These are phyloP conservation scores for Colletotrichum euphorbiae DNA, from an alignment of 2,329 filamentous ascomycete species.

Conservation along the genomic window DNA sequence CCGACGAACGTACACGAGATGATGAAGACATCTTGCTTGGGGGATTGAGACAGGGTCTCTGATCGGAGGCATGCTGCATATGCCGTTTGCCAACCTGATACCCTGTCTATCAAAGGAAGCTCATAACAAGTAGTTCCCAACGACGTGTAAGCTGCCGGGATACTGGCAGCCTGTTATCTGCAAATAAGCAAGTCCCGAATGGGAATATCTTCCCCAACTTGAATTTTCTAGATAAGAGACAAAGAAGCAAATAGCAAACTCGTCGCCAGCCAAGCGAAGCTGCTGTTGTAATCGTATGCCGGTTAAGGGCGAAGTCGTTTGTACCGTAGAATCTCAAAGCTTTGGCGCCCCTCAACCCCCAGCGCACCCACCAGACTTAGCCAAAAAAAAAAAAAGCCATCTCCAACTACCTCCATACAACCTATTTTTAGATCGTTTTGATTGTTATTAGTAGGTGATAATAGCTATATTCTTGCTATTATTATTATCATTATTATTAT, in stretches of 20 bases:
- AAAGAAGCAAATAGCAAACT: conserved; percentile 23
- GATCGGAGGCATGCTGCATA: conserved; percentile 34
- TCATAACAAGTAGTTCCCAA: neutral
- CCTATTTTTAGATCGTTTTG: no score
- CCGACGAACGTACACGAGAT: neutral
- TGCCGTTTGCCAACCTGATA: conserved; percentile 19
- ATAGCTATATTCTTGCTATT: no score
- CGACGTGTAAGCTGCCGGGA: neutral
- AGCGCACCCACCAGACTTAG: no score
- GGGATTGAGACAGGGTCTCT: conserved; percentile 25
- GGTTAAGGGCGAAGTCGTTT: neutral
- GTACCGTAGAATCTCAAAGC: no score
- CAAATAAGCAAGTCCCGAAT: conserved; percentile 25
- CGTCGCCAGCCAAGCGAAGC: conserved; percentile 5
- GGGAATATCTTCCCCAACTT: conserved; percentile 6
- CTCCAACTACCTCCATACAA: no score
- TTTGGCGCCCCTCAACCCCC: no score
- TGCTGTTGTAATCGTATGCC: neutral
- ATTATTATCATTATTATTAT: no score
- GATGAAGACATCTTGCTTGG: conserved; percentile 21
- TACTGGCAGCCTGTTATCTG: conserved; percentile 16
- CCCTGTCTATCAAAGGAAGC: neutral
- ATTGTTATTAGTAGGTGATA: no score
- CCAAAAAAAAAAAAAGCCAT: no score
- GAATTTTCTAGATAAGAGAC: conserved; percentile 25